Evolutionary conservation across 2,329 filamentous ascomycete species (phyloP).

Genomic region (Aspergillus ibericus): DNA sequence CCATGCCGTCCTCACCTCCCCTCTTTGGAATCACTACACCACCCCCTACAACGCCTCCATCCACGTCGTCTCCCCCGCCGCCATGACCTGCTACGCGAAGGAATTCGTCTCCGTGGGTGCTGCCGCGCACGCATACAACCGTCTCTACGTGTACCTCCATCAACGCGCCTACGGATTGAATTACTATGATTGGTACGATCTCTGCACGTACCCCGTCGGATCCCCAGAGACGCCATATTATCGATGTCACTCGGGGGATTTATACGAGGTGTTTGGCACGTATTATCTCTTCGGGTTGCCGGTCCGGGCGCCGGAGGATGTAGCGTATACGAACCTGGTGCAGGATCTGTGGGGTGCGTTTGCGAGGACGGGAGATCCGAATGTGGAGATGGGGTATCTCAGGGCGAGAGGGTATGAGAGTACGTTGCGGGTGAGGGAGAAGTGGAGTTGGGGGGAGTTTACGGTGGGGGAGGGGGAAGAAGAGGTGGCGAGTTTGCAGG

Average conservation of each 20-base stretch:
- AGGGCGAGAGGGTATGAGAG: too few relatives aligned
- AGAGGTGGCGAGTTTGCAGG: too few relatives aligned
- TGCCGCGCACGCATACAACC: conserved; percentile 45
- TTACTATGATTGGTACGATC: conserved; percentile 53
- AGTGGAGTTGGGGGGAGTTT: too few relatives aligned
- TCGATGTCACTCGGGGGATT: conserved; percentile 57
- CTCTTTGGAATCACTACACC: conserved; percentile 50
- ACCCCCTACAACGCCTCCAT: conserved; percentile 46
- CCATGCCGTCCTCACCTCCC: conserved; percentile 44
- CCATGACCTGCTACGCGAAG: conserved; percentile 40
- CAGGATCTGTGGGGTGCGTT: conserved; percentile 55
- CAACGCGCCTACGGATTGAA: conserved; percentile 58
- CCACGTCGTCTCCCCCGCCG: conserved; percentile 37
- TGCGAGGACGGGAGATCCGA: conserved; percentile 52
- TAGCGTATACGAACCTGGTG: conserved; percentile 48
- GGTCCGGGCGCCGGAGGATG: conserved; percentile 53
- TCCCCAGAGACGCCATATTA: conserved; percentile 51
- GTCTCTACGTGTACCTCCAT: conserved; percentile 53
- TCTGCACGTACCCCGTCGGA: conserved; percentile 48
- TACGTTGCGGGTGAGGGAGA: too few relatives aligned
- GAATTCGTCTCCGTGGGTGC: conserved; percentile 57
- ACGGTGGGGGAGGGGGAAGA: too few relatives aligned
- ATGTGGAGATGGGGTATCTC: too few relatives aligned
- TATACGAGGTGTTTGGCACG: conserved; percentile 56
- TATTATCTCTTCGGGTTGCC: conserved; percentile 32